A percentile compares a stretch with the other conserved stretches of the same genome.
Evolutionary conservation across 352 stramenopile species (phyloP).

Genomic region (Globisporangium lucens): DNA sequence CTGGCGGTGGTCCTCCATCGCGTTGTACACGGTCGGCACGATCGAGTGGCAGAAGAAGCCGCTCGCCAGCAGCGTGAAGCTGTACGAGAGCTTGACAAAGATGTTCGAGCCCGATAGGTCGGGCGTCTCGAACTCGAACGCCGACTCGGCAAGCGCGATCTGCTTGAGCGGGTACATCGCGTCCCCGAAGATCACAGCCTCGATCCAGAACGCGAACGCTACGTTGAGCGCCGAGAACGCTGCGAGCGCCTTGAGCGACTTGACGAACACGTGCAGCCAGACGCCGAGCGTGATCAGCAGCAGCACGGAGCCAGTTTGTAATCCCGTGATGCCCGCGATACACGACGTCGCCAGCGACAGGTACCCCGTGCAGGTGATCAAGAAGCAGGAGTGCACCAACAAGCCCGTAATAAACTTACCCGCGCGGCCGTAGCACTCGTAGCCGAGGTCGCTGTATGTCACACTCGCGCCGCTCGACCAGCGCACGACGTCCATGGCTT

Average conservation of each 20-base stretch:
- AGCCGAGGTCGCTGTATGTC: conserved; percentile 68
- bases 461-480: conserved; percentile 62
- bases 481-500: conserved; percentile 64
- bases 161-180: conserved; percentile 82
- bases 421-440: conserved; percentile 53
- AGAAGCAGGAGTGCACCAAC: conserved; percentile 53
- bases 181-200: conserved; percentile 77
- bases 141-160: conserved; percentile 55
- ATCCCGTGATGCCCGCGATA: conserved; percentile 55
- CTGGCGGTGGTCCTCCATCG: conserved; percentile 57
- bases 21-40: conserved; percentile 74
- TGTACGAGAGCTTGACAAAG: conserved; percentile 67
- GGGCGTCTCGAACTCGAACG: conserved; percentile 65
- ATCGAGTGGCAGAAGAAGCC: conserved; percentile 72
- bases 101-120: conserved; percentile 52
- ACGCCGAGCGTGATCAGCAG: conserved; percentile 43
- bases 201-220: conserved; percentile 77
- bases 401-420: conserved; percentile 40
- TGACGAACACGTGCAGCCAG: conserved; percentile 68
- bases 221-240: conserved; percentile 70
- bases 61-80: conserved; percentile 58
- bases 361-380: conserved; percentile 62
- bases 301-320: conserved; percentile 54
- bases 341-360: conserved; percentile 54
- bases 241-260: conserved; percentile 54